Percentiles rank a stretch among this genome's conserved stretches.
These are phyloP conservation scores for Anthracocystis walkeri DNA, from an alignment of 1,284 basidiomycete species.

Conservation along the genomic window DNA sequence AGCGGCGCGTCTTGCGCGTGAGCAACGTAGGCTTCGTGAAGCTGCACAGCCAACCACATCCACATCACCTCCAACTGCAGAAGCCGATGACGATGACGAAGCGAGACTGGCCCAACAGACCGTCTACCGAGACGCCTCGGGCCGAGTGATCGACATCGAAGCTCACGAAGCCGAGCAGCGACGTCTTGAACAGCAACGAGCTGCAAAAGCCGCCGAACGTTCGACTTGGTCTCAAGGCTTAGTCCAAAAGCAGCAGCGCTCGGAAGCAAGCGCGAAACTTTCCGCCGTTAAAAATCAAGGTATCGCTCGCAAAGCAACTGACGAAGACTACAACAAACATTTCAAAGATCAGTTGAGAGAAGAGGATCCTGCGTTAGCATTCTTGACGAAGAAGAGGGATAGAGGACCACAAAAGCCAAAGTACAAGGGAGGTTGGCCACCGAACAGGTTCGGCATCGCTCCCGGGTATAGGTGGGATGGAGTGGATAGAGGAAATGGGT, in stretches of 20 bases:
- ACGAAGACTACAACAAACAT: slow-evolving; percentile 84
- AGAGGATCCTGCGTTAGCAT: slow-evolving; percentile 95
- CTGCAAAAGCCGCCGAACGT: slow-evolving; percentile 79
- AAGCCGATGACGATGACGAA: slow-evolving; percentile 68
- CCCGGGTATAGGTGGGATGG: slow-evolving; percentile 95
- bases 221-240: slow-evolving; percentile 95
- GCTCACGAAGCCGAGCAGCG: slow-evolving; percentile 84
- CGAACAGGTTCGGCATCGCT: slow-evolving; percentile 92
- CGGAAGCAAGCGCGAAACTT: slow-evolving; percentile 65
- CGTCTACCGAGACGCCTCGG: slow-evolving; percentile 90
- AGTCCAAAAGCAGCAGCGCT: slow-evolving; percentile 78
- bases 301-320: slow-evolving; percentile 74
- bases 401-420: slow-evolving; percentile 83
- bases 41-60: not conserved
- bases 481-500: slow-evolving; percentile 82
- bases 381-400: slow-evolving; percentile 78
- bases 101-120: slow-evolving; percentile 79
- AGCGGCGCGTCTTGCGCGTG: slow-evolving; percentile 44
- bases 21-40: slow-evolving; percentile 17
- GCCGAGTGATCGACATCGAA: slow-evolving; percentile 88
- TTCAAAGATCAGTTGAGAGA: slow-evolving; percentile 82
- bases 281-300: slow-evolving; percentile 9
- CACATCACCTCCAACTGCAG: slow-evolving; percentile 18
- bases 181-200: slow-evolving; percentile 60
- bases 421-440: slow-evolving; percentile 86